These are phyloP conservation scores for Polygonum aviculare DNA, from an alignment of 148 eudicot genomes.

Conservation along the genomic window DNA sequence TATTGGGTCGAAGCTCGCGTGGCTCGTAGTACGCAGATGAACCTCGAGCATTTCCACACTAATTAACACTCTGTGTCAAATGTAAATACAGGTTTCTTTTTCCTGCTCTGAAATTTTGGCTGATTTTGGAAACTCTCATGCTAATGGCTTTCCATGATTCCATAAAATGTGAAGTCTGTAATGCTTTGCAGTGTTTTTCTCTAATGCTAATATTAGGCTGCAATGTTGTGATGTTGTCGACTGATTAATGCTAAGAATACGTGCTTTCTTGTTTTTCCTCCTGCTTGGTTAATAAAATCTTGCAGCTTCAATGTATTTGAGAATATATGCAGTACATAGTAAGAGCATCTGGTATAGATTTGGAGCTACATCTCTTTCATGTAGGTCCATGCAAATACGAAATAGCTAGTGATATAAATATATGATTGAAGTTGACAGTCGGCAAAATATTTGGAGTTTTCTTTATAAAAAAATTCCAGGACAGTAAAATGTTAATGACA, in stretches of 20 bases:
- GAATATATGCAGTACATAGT: neutral
- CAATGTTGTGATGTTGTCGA: neutral
- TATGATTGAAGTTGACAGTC: neutral
- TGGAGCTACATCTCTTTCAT: neutral
- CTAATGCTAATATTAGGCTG: conserved; percentile 4
- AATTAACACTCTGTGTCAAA: neutral
- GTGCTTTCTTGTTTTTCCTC: neutral
- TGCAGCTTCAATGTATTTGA: neutral
- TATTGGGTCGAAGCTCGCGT: conserved; percentile 30
- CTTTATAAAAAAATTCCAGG: neutral
- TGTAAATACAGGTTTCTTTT: conserved; percentile 4
- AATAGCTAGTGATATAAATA: neutral
- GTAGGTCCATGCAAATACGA: neutral
- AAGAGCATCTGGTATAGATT: neutral
- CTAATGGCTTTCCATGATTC: conserved; percentile 4
- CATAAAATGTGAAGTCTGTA: conserved; percentile 8
- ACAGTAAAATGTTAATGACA: neutral
- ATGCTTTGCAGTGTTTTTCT: conserved; percentile 1
- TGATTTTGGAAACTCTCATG: conserved; percentile 8
- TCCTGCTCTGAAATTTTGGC: conserved; percentile 2
- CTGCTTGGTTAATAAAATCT: neutral
- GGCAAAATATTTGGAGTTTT: neutral
- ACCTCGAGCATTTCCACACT: neutral
- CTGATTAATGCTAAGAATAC: neutral
- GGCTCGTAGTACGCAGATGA: neutral